Percentiles rank a stretch among this genome's conserved stretches.
phyloP scores from a whole-genome alignment of 2,329 filamentous ascomycete species.

The Curvularia sp. region DNA sequence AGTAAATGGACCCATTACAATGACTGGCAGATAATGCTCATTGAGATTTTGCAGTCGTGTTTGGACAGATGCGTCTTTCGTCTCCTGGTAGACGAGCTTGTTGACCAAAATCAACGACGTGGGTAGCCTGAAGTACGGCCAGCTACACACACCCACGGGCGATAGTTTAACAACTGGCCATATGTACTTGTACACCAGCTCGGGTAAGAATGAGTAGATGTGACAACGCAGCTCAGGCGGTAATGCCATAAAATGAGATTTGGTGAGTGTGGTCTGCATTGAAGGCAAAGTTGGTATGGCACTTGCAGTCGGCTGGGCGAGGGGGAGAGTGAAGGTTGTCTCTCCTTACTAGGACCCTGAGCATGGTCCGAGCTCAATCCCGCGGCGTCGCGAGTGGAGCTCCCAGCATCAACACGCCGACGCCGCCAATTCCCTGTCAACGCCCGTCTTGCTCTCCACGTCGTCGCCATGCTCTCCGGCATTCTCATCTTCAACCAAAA shows the following conservation, averaged over 20 bases:
- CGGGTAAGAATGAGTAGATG: neutral
- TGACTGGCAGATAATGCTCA: neutral
- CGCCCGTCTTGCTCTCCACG: constrained; percentile 5
- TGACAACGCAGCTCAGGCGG: constrained; percentile 1
- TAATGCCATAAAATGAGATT: neutral
- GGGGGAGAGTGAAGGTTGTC: neutral
- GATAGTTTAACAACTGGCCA: neutral
- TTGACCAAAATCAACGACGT: neutral
- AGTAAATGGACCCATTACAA: neutral
- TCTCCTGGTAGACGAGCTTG: neutral
- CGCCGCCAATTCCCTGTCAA: constrained; percentile 16
- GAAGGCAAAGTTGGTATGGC: neutral
- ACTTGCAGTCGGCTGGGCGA: neutral
- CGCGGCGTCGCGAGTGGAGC: constrained; percentile 21
- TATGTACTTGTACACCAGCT: constrained; percentile 3
- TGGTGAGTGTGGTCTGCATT: neutral
- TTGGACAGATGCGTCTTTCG: neutral
- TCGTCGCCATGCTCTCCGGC: constrained; percentile 80
- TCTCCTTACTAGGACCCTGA: constrained; percentile 10
- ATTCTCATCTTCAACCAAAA: constrained; percentile 99
- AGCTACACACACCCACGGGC: neutral
- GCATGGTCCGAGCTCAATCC: constrained; percentile 20
- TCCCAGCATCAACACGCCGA: constrained; percentile 17
- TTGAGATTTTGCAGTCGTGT: neutral
- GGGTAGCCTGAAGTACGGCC: neutral